Evolutionary conservation across 306 rosid species (phyloP), one percentile per base, ranked within the genome.

Genomic region (Malus sieversii): DNA sequence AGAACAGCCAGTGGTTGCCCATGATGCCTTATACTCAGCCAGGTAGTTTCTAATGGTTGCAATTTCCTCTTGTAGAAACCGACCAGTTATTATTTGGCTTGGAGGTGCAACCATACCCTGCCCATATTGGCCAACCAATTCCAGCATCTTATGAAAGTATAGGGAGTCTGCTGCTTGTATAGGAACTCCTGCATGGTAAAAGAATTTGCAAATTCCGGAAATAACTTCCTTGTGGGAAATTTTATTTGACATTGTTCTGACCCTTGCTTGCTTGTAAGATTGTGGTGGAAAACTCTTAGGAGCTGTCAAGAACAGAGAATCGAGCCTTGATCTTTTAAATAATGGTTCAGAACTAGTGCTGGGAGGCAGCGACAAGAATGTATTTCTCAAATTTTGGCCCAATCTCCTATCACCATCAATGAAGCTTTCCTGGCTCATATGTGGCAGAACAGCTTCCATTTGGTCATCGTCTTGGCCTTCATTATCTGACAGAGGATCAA

Each of bases 181-280:
- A 71, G 98, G 98, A 78, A 94, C 83, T 78, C 98, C 98, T 23
- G 98, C 89, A 78, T 94, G 89, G 82, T 87, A 92, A 84, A 92
- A 92, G 79, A 95, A 95, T 84, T 90, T 95, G 90, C 97, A 90
- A 80, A 95, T 95, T 64, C 95, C 83, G 80, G 98, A 87, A 80
- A 89, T 77, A 61, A 89, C 96, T 80, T 95, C 93, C 85, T 84
- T 90, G 70, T 88, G 88, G 30, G 87, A 84, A 81, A 85, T 89
- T 85, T 85, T 86, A 44, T 78, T 82, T 15, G 92, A 53, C 60
- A 81, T 85, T 57, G 89, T 80, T 90, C 80, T 92, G 62, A 80
- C 87, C 87, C 77, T 87, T 76, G 61, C 75, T 76, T 77, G 96
- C 80, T 85, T 94, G 84, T 81, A 88, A 59, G 90, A 84, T 74